Conservation (phyloP, 2,329 filamentous ascomycete species). For the Penicillium sp. region DNA sequence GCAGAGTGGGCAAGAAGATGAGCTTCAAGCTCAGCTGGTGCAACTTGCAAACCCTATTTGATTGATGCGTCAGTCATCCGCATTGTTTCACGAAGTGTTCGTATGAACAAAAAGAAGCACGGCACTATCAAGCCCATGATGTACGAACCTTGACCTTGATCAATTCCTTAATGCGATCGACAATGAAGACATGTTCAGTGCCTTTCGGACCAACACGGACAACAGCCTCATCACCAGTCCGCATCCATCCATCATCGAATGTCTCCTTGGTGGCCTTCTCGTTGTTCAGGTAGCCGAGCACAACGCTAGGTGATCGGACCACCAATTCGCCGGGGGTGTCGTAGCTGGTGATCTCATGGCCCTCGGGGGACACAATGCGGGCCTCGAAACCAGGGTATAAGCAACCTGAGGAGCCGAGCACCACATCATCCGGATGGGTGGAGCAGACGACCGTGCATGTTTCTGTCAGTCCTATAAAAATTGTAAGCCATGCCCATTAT, state of each 20-base stretch:
- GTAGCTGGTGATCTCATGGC: conserved; percentile 67
- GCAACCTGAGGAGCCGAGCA: conserved; percentile 70
- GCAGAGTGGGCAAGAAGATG: conserved; percentile 72
- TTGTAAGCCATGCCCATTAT: neutral
- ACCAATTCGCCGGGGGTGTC: conserved; percentile 79
- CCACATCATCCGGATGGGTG: conserved; percentile 60
- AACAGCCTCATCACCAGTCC: conserved; percentile 81
- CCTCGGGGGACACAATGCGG: conserved; percentile 68
- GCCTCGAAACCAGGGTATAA: conserved; percentile 65
- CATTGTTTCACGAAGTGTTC: neutral
- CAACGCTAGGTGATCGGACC: conserved; percentile 73
- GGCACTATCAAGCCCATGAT: neutral
- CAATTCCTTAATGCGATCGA: conserved; percentile 77
- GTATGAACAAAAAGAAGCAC: neutral
- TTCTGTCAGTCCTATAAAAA: conserved; percentile 67
- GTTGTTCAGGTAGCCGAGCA: conserved; percentile 84
- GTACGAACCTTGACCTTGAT: conserved; percentile 71
- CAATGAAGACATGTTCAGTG: conserved; percentile 79
- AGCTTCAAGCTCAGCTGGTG: conserved; percentile 79
- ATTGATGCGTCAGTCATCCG: conserved; percentile 2
- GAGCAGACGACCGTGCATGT: conserved; percentile 68
- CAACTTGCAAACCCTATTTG: conserved; percentile 72
- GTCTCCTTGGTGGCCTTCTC: conserved; percentile 79
- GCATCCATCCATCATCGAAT: conserved; percentile 77
- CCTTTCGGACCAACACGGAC: conserved; percentile 64